Conservation (phyloP, 768 basidiomycete species). For the Russula foetens region DNA sequence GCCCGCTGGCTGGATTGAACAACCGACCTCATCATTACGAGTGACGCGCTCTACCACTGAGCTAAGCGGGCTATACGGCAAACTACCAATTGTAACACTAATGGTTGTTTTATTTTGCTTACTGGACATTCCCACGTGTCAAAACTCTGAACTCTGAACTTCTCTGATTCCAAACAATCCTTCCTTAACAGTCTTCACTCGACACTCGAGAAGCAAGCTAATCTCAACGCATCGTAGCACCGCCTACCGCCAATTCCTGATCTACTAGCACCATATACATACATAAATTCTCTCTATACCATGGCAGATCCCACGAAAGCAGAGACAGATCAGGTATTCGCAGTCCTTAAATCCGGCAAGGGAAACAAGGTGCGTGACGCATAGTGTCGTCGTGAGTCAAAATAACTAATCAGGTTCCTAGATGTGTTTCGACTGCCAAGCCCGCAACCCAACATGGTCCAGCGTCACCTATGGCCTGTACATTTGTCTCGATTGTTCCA, state of each 20-base stretch:
- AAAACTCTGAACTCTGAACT: too few relatives aligned
- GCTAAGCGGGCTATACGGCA: constrained; percentile 20
- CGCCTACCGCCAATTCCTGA: not conserved
- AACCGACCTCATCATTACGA: constrained; percentile 23
- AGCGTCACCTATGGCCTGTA: constrained; percentile 95
- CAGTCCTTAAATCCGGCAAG: constrained; percentile 73
- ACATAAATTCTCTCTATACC: not conserved
- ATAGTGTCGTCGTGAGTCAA: not conserved
- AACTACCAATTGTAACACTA: accelerated
- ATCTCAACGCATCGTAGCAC: not conserved
- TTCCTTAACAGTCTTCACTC: too few relatives aligned
- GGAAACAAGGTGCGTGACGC: constrained; percentile 63
- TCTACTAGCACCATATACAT: not conserved
- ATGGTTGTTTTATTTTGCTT: not conserved
- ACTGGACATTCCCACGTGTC: not conserved
- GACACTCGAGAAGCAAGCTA: not conserved
- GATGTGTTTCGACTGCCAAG: constrained; percentile 92
- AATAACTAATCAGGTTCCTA: constrained; percentile 24
- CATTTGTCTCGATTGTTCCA: constrained; percentile 96
- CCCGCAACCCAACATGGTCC: constrained; percentile 96
- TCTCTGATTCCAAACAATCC: too few relatives aligned
- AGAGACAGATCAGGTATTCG: constrained; percentile 84
- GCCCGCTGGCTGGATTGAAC: constrained; percentile 22
- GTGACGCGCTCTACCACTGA: constrained; percentile 28
- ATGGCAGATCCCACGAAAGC: constrained; percentile 79